These are phyloP conservation scores for Lenzites betulinus DNA, from an alignment of 768 basidiomycete genomes.

Conservation along the genomic window DNA sequence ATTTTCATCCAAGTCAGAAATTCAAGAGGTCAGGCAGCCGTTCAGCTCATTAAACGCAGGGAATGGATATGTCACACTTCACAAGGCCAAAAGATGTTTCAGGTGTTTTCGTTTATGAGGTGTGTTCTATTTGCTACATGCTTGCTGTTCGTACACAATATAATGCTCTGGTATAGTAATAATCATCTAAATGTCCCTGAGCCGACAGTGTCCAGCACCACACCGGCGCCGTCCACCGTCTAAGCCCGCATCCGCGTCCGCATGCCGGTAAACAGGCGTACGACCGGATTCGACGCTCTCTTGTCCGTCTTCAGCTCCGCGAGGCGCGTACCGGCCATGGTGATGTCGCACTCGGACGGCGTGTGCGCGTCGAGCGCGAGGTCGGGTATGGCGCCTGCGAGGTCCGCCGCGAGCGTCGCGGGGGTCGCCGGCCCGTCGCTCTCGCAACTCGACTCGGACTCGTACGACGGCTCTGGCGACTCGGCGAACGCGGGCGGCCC, in stretches of 20 bases:
- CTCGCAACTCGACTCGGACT: slow-evolving; percentile 10
- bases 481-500: not conserved
- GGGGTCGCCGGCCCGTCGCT: slow-evolving; percentile 27
- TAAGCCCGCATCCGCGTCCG: slow-evolving; percentile 1
- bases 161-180: not conserved
- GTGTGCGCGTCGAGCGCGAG: slow-evolving; percentile 17
- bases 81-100: not conserved
- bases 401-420: slow-evolving; percentile 10
- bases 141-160: not conserved
- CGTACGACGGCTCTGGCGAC: not conserved
- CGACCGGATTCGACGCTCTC: not conserved
- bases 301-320: slow-evolving; percentile 10
- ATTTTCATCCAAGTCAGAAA: too few relatives aligned
- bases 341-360: slow-evolving; percentile 12
- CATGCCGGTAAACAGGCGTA: slow-evolving; percentile 8
- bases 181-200: not conserved
- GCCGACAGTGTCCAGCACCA: slow-evolving; percentile 13
- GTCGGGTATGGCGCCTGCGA: slow-evolving; percentile 11
- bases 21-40: too few relatives aligned
- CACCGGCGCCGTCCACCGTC: not conserved
- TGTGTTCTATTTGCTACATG: slow-evolving; percentile 3
- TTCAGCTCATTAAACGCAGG: too few relatives aligned
- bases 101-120: not conserved
- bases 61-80: too few relatives aligned
- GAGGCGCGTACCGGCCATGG: slow-evolving; percentile 6